Evolutionary conservation across 202 grass and related monocot genomes (phyloP).

Genomic region (Alloteropsis angusta): DNA sequence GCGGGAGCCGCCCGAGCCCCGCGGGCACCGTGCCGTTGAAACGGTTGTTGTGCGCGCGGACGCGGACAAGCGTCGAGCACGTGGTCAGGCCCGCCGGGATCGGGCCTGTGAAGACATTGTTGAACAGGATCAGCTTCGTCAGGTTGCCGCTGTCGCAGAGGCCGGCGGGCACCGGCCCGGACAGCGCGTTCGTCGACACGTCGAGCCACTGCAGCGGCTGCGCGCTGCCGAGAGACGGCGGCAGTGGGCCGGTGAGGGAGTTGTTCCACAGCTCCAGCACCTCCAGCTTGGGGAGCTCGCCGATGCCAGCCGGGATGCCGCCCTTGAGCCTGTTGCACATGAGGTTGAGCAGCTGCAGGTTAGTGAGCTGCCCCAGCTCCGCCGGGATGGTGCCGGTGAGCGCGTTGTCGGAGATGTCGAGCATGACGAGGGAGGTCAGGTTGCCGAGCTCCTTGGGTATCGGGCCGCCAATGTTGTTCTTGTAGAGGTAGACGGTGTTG

Average conservation of each 20-base stretch:
- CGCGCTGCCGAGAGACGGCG: conserved; percentile 47
- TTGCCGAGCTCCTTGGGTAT: conserved; percentile 78
- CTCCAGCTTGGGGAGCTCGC: conserved; percentile 64
- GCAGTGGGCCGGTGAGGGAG: conserved; percentile 70
- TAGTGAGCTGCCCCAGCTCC: conserved; percentile 50
- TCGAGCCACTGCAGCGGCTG: conserved; percentile 83
- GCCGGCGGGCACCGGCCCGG: conserved; percentile 53
- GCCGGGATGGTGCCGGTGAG: conserved; percentile 63
- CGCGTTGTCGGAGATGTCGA: conserved; percentile 81
- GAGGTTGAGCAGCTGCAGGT: conserved; percentile 83
- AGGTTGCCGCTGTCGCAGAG: conserved; percentile 74
- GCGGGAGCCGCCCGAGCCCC: conserved; percentile 56
- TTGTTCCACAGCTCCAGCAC: conserved; percentile 97
- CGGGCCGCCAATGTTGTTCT: conserved; percentile 66
- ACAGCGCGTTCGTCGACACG: conserved; percentile 83
- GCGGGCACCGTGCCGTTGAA: conserved; percentile 70
- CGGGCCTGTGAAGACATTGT: conserved; percentile 72
- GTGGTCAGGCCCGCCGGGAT: conserved; percentile 53
- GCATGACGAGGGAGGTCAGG: conserved; percentile 58
- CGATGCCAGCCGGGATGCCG: conserved; percentile 45
- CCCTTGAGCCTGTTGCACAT: conserved; percentile 98
- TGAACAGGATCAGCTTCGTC: conserved; percentile 91
- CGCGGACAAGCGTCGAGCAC: conserved; percentile 65
- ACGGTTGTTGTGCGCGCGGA: conserved; percentile 80
- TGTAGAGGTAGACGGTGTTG: conserved; percentile 71